Conservation (phyloP, 805 yeast genomes). For the Cyberlindnera japonica region DNA sequence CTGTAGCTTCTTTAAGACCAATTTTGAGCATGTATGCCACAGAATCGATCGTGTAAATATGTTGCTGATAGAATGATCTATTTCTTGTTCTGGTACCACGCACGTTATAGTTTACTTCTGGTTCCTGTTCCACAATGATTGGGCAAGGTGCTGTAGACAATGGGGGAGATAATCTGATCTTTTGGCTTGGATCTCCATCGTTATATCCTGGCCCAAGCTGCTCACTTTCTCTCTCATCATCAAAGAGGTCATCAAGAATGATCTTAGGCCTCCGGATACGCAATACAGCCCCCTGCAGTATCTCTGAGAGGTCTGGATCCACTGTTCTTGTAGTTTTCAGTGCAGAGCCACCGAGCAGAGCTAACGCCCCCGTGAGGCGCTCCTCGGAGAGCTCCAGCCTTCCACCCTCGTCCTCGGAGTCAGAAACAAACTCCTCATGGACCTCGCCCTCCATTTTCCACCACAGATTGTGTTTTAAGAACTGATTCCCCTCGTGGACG, state of each 20-base stretch:
- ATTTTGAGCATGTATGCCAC: constrained; percentile 21
- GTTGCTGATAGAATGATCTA: constrained; percentile 24
- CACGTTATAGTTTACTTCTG: constrained; percentile 2
- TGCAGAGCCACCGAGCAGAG: background rate
- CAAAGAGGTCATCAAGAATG: constrained; percentile 9
- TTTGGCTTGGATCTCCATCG: background rate
- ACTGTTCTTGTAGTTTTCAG: background rate
- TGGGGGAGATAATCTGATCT: no score
- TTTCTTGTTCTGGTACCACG: constrained; percentile 19
- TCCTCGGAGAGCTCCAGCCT: background rate
- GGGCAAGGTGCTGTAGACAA: no score
- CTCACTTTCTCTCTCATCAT: constrained; percentile 3
- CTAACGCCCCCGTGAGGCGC: background rate
- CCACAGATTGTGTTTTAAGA: no score
- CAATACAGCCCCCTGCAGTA: background rate
- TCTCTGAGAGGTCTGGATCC: background rate
- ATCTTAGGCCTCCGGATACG: background rate
- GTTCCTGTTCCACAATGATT: no score
- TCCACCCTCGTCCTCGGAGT: background rate
- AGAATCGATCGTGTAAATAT: constrained; percentile 26
- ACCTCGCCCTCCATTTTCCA: no score
- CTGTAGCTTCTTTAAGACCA: constrained; percentile 19
- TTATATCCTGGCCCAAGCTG: background rate
- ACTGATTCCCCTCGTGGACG: no score
- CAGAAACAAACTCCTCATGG: background rate